Evolutionary conservation across 2,329 filamentous ascomycete species (phyloP), one percentile per base, ranked within the genome.

Genomic region (Colletotrichum sp.): DNA sequence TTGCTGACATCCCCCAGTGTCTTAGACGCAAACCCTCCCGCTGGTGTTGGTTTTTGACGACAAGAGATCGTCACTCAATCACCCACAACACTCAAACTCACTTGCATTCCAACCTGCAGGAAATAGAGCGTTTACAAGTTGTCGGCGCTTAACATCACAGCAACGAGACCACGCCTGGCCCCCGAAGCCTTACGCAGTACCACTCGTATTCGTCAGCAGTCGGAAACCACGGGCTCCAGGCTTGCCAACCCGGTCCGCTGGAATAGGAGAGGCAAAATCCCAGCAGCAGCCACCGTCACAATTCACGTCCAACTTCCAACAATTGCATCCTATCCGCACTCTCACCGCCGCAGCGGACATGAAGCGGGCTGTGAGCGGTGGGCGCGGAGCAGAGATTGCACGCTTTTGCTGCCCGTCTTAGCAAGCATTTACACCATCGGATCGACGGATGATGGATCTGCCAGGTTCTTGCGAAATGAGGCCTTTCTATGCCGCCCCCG

Each of bases 401-500:
- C 44, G 44, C 52, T 55, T 59, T 1, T 25, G 1, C 52, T 59
- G 22, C 66, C 25, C 34, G 19, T 30, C 59, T 30, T 30, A 22
- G 34, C 67, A 69, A 44, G 30, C 57, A 30, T 70, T 36, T 27
- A 52, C 32, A 29, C 32, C 68, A 49, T 52, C 68, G 59, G 52
- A 63, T 63, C 22, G 25, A n/a, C 36, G 57, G 34, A 30, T 11
- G 52, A 29, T 62, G 67, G 34, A 27, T 19, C 55, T 25, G 29
- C 68, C 57, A 52, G 57, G 57, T 63, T 63, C 57, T 70, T 63
- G 68, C 57, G 68, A 70, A 70, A 70, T 63, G 68, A 70, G 68
- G 25, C 25, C 32, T 32, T 22, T 39, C 34, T 13, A 62, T 62
- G 57, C 27, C 65, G 15, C 57, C 67, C 68, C 36, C 39, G 36